Conservation (phyloP, 2,329 filamentous ascomycete genomes). For the Fusarium sp. region DNA sequence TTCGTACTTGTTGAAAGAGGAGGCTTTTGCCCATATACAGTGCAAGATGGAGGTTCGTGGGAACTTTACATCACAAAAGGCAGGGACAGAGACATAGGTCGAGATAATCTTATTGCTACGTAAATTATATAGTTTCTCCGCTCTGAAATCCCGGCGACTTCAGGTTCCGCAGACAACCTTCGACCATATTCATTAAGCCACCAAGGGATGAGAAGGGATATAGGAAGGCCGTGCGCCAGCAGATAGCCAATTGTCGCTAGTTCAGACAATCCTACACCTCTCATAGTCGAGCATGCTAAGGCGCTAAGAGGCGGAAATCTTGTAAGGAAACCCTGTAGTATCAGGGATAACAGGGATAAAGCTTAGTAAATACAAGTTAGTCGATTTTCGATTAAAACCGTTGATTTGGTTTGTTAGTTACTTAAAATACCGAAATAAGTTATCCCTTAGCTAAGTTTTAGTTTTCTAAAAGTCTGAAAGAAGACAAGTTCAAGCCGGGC, state of each 20-base stretch:
- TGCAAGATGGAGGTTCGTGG: not conserved
- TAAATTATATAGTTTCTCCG: not conserved
- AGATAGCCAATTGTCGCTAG: not conserved
- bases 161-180: fast-evolving
- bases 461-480: fast-evolving
- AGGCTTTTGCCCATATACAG: not conserved
- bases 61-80: not conserved
- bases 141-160: fast-evolving
- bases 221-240: fast-evolving
- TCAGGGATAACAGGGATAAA: too few species aligned
- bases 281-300: not conserved
- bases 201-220: not conserved
- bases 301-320: fast-evolving
- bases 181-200: fast-evolving
- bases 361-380: too few species aligned
- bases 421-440: too few species aligned
- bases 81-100: not conserved
- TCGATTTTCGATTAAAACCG: too few species aligned
- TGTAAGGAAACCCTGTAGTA: too few species aligned
- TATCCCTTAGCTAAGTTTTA: too few species aligned
- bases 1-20: not conserved
- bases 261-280: too few species aligned
- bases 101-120: not conserved
- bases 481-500: fast-evolving
- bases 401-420: too few species aligned